Conservation (phyloP, 495 filamentous ascomycete species). For the Hypoxylon subgilvum region DNA sequence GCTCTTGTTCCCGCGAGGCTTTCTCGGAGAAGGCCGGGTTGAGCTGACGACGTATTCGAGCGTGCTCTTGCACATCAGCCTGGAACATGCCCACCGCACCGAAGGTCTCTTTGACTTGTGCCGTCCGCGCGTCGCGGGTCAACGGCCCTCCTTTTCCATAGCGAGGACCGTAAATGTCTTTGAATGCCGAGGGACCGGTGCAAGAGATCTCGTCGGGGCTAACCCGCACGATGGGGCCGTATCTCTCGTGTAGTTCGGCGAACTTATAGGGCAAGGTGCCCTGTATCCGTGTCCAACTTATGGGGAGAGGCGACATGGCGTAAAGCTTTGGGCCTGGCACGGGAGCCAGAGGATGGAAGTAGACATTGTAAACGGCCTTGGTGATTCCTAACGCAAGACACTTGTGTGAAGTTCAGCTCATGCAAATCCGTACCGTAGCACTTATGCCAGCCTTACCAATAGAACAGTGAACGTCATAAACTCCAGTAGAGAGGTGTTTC, state of each 20-base stretch:
- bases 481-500: constrained; percentile 9
- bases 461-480: constrained; percentile 10
- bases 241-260: constrained; percentile 48
- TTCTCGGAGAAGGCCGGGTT: constrained; percentile 59
- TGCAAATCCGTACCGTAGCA: not conserved
- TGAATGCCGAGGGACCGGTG: constrained; percentile 21
- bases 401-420: constrained; percentile 17
- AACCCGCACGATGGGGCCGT: constrained; percentile 55
- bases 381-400: constrained; percentile 14
- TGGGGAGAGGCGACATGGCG: constrained; percentile 38
- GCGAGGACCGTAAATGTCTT: constrained; percentile 29
- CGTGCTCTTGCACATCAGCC: constrained; percentile 45
- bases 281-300: constrained; percentile 16
- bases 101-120: constrained; percentile 23
- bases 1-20: constrained; percentile 51
- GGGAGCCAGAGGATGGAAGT: constrained; percentile 47
- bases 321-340: constrained; percentile 49
- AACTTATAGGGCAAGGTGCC: constrained; percentile 42
- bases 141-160: constrained; percentile 38
- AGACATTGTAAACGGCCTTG: constrained; percentile 44
- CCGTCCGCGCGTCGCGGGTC: constrained; percentile 47
- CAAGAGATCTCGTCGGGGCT: constrained; percentile 40
- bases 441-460: constrained; percentile 15
- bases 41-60: constrained; percentile 48
- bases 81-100: constrained; percentile 35